Conservation (phyloP, 2,329 filamentous ascomycete species). For the Cryphonectria nitschkei region DNA sequence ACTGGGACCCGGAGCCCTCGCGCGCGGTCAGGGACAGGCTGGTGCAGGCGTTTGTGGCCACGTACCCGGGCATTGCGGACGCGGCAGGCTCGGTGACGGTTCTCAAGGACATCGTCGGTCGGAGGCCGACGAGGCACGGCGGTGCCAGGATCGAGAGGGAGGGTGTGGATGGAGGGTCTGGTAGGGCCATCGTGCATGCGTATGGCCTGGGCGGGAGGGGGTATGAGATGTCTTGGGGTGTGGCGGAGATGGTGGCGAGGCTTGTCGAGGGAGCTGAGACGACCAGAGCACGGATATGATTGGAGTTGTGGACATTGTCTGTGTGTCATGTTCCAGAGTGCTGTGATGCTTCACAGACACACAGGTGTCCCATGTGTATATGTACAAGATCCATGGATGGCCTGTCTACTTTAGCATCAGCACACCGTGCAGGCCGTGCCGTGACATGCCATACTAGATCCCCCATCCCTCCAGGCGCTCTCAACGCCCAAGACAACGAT, state of each 20-base stretch:
- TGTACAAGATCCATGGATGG: background rate
- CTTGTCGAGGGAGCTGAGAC: constrained; percentile 37
- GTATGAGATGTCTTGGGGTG: constrained; percentile 53
- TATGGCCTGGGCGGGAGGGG: constrained; percentile 55
- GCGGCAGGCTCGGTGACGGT: constrained; percentile 32
- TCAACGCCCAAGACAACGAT: constrained; percentile 10
- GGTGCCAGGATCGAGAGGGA: constrained; percentile 50
- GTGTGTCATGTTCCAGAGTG: no score
- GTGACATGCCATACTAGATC: background rate
- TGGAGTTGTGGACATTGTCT: background rate
- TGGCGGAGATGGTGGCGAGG: constrained; percentile 46
- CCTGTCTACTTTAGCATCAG: background rate
- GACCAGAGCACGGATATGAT: constrained; percentile 27
- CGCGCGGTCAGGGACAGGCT: constrained; percentile 50
- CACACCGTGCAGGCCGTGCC: background rate
- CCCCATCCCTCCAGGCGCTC: background rate
- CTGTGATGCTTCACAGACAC: no score
- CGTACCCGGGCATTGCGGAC: constrained; percentile 40
- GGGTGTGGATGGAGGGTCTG: constrained; percentile 39
- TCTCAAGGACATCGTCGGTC: constrained; percentile 37
- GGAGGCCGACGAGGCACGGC: constrained; percentile 36
- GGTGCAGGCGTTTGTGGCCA: constrained; percentile 44
- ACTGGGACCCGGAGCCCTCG: constrained; percentile 57
- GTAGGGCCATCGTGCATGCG: constrained; percentile 46
- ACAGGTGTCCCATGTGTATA: background rate